Base-by-base conservation (phyloP, 306 rosid species). In the Nissolia schottii region DNA sequence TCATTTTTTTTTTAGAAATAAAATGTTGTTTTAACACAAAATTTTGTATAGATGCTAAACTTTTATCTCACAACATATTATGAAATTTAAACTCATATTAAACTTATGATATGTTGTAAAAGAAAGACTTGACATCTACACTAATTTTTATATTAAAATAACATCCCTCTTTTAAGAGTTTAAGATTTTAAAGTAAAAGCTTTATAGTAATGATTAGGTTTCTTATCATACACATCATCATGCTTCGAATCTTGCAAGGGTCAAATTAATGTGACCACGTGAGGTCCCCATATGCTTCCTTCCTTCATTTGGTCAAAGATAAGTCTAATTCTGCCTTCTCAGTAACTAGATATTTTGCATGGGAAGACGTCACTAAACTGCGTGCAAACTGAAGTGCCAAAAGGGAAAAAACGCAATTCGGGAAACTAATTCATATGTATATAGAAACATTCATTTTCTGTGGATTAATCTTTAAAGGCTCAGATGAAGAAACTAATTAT, bases 211-310 rank as follows among this genome's bases (percentile, higher is more conserved):
- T 80, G 81, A 80, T 58, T 66, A 56, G n/a, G 12, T 73, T 80
- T 40, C 73, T 35, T 57, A 84, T 80, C 29, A 73, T 65, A 28
- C 14, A 34, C 59, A 38, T 65, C 59, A 51, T 65, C 59, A 51
- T 32, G 73, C 75, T 77, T 68, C 25, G 64, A 73, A 70, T 73
- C 78, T 73, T 70, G 73, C 69, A 73, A 77, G 72, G 77, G 85
- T 80, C 88, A 80, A 77, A 74, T 43, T 74, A 69, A 32, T 78
- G 79, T 69, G 75, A 74, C 83, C 69, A 59, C 70, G 53, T 64
- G 66, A 77, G 83, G 87, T 43, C 87, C 87, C 87, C 85, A 76
- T 81, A 51, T 62, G 73, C 79, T 68, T 71, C 67, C 41, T 68
- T 41, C 70, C 25, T 31, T 72, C 57, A 79, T 68, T 79, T 73